Evolutionary conservation across 495 filamentous ascomycete species (phyloP).

Genomic region (Endocarpon pusillum): DNA sequence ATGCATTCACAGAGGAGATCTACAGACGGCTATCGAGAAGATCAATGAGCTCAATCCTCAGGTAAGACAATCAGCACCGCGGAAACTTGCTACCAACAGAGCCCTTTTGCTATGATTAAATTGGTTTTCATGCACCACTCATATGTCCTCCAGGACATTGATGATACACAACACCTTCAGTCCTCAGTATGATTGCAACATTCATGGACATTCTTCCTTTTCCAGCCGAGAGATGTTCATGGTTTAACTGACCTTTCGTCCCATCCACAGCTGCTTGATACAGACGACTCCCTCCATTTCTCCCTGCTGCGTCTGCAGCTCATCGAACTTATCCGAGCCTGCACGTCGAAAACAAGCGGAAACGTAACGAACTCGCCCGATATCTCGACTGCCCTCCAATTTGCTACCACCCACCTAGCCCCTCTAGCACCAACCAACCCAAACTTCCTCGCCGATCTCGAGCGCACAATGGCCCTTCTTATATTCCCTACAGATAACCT

Average conservation of each 20-base stretch:
- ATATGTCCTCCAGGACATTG: slow-evolving; percentile 70
- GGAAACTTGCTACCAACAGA: not conserved
- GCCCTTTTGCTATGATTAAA: slow-evolving; percentile 71
- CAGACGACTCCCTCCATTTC: slow-evolving; percentile 73
- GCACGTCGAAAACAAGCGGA: slow-evolving; percentile 21
- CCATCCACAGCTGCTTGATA: slow-evolving; percentile 60
- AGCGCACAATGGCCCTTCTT: slow-evolving; percentile 81
- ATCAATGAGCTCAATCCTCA: slow-evolving; percentile 83
- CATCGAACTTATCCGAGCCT: slow-evolving; percentile 82
- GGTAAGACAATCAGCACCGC: slow-evolving; percentile 36
- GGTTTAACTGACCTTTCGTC: slow-evolving; percentile 16
- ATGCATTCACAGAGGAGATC: slow-evolving; percentile 66
- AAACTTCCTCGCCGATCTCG: slow-evolving; percentile 71
- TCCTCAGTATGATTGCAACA: slow-evolving; percentile 77
- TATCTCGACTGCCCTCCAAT: slow-evolving; percentile 66
- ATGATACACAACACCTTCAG: slow-evolving; percentile 91
- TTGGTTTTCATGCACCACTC: slow-evolving; percentile 99
- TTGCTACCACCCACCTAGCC: slow-evolving; percentile 72
- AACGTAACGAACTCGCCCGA: slow-evolving; percentile 33
- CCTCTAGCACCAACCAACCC: slow-evolving; percentile 70
- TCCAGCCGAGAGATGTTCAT: slow-evolving; percentile 5
- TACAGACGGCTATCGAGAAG: slow-evolving; percentile 66
- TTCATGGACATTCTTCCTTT: slow-evolving; percentile 1
- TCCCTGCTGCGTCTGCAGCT: slow-evolving; percentile 78
- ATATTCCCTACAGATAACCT: slow-evolving; percentile 70